These are phyloP conservation scores for Suhomyces bribrorum DNA, from an alignment of 1,139 yeast species.

Conservation along the genomic window DNA sequence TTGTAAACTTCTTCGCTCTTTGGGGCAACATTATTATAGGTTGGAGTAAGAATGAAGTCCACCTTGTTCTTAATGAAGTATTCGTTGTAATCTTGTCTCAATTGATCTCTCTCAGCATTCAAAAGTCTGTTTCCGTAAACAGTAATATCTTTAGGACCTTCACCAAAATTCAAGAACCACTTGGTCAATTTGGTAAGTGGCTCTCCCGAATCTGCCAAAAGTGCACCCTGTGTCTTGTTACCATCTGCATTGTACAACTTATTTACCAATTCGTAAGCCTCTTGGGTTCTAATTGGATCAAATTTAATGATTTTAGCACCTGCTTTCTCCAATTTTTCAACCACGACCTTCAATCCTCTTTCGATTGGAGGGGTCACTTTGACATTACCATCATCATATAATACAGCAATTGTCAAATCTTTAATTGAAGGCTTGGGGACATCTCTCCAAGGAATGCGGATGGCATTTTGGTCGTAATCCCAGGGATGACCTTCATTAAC, in stretches of 20 bases:
- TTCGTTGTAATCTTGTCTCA: conserved; percentile 56
- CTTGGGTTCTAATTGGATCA: conserved; percentile 51
- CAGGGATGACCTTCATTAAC: conserved; percentile 69
- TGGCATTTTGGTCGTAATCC: conserved; percentile 56
- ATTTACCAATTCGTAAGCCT: conserved; percentile 54
- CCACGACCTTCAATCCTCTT: conserved; percentile 24
- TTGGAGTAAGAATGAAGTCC: conserved; percentile 69
- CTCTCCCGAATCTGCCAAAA: conserved; percentile 63
- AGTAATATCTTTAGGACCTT: conserved; percentile 45
- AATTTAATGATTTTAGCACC: conserved; percentile 33
- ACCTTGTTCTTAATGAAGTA: conserved; percentile 55
- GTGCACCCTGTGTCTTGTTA: conserved; percentile 51
- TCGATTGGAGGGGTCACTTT: conserved; percentile 57
- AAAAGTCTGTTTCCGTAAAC: conserved; percentile 51
- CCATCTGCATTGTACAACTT: conserved; percentile 61
- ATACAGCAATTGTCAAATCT: conserved; percentile 36
- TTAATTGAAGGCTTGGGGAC: conserved; percentile 36
- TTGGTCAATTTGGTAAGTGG: conserved; percentile 61
- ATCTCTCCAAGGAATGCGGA: conserved; percentile 65
- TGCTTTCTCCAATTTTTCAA: conserved; percentile 19
- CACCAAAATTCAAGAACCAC: conserved; percentile 59
- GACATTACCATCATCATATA: conserved; percentile 43
- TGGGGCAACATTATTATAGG: conserved; percentile 73
- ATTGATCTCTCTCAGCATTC: conserved; percentile 50
- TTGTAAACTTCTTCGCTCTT: conserved; percentile 62